Base-by-base conservation (phyloP, 352 stramenopile species). In the Blastocystis sp. region DNA sequence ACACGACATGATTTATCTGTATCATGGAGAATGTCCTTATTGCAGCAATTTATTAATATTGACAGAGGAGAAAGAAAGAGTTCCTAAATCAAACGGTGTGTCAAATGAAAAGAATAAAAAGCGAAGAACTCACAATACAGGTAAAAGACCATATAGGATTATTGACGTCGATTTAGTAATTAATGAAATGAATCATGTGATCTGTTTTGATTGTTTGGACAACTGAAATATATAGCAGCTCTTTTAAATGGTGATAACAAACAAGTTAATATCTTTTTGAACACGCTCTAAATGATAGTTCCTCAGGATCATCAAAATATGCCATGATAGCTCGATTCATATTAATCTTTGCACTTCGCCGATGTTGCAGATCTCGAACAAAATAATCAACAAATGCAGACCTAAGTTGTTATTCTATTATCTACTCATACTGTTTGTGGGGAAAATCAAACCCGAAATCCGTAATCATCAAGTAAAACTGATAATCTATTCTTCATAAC, bases 391-490 rank as follows among this genome's bases (percentile, higher is more conserved):
- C 24, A 34, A 55, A 78, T 3, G 7, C 26, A 5, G 66, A 78
- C 11, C 66, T 78, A 24, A 9, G 50, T 16, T 59, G n/a, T 16
- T 41, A 34, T 8, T 13, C 7, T 62, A 0, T n/a, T 7, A 3
- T 30, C 34, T 2, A 20, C 18, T 0, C 24, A 4, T 68, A 85
- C 73, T 68, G n/a, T n/a, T 50, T 50, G 68, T 85, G 73, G 20
- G 73, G 73, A 65, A 54, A 65, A 50, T 85, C 73, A 20, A 85
- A 85, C n/a, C 73, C 73, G 39, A 85, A 85, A 45, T 85, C 73
- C 34, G 73, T 53, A n/a, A 85, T 43, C 3, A 85, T 30, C 50
- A 85, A 37, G 24, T 85, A 47, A 26, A 85, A 85, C 30, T 64
- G 54, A 39, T 66, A 85, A 18, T 34, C 53, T 65, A 68, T 26